phyloP scores from a whole-genome alignment of 306 rosid genomes.

The Cyamopsis tetragonoloba region DNA sequence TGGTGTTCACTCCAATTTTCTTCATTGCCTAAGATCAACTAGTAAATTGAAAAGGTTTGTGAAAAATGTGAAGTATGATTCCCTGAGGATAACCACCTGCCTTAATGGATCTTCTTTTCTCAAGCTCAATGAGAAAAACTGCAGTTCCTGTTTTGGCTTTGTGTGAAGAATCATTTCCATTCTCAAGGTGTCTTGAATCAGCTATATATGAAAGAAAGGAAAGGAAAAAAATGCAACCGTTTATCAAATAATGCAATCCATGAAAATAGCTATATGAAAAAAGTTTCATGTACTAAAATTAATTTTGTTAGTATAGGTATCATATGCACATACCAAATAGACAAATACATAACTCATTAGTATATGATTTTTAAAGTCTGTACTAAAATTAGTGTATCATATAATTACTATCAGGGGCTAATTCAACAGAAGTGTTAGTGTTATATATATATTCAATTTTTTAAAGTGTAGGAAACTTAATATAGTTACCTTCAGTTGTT shows the following conservation, averaged over 20 bases:
- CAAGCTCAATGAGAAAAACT: conserved; percentile 65
- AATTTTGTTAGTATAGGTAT: too few species aligned
- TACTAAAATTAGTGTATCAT: too few species aligned
- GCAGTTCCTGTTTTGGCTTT: conserved; percentile 78
- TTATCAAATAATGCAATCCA: background rate
- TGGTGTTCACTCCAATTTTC: too few species aligned
- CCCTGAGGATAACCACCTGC: conserved; percentile 32
- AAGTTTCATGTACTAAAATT: too few species aligned
- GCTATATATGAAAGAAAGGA: conserved; percentile 26
- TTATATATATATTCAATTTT: too few species aligned
- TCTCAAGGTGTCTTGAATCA: conserved; percentile 42
- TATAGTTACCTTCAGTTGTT: conserved; percentile 38
- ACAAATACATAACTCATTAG: too few species aligned
- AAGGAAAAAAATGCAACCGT: conserved; percentile 9
- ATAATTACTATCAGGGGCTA: too few species aligned
- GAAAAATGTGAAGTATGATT: background rate
- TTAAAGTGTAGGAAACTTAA: background rate
- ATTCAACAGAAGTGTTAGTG: too few species aligned
- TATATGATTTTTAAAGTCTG: too few species aligned
- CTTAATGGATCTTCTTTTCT: conserved; percentile 77
- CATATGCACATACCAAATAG: too few species aligned
- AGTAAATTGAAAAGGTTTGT: background rate
- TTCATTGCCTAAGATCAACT: background rate
- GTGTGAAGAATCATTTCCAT: conserved; percentile 19
- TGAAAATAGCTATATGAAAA: too few species aligned